Evolutionary conservation across 306 rosid species (phyloP), one percentile per base, ranked within the genome.

Genomic region (Ormosia emarginata): DNA sequence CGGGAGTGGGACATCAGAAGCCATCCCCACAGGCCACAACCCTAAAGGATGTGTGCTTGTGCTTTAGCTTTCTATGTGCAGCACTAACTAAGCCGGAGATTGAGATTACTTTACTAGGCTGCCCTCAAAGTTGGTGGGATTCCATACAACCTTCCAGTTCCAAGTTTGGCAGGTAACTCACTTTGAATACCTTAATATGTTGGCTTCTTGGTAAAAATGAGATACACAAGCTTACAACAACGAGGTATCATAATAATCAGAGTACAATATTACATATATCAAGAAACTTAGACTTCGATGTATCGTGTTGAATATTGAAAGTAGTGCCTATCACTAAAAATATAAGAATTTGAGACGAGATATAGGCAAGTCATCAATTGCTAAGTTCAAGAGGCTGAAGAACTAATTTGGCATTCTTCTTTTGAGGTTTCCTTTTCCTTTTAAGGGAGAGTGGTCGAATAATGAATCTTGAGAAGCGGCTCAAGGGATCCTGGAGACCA

Each of bases 401-500:
- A 86, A 89, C 83, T 79, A 90, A 74, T 46, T 81, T 75, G 67
- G 81, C 72, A 10, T 82, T 81, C 65, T 90, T 87, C 70, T 79
- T 83, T 34, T 87, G 71, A 59, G 75, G 81, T 79, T 85, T 87
- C 83, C 44, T 86, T 84, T 82, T 87, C 88, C 78, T 59, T 65
- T 41, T 67, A 30, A 86, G 69, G 77, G 75, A 74, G 58, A 91
- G 79, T 5, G 89, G 92, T 81, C 66, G 87, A 74, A 83, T 82
- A 55, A 89, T 15, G 79, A 85, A 85, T 83, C 94, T 92, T 34
- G 81, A 85, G 29, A 93, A 84, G 83, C 91, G 90, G 69, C 97
- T 88, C 80, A 93, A 82, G 36, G 85, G 88, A 83, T 95, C 99
- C 75, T 93, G 94, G 53, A 92, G 92, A 33, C 94, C 98, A 79